phyloP scores from a whole-genome alignment of 495 filamentous ascomycete genomes.

The Collariella sp. region DNA sequence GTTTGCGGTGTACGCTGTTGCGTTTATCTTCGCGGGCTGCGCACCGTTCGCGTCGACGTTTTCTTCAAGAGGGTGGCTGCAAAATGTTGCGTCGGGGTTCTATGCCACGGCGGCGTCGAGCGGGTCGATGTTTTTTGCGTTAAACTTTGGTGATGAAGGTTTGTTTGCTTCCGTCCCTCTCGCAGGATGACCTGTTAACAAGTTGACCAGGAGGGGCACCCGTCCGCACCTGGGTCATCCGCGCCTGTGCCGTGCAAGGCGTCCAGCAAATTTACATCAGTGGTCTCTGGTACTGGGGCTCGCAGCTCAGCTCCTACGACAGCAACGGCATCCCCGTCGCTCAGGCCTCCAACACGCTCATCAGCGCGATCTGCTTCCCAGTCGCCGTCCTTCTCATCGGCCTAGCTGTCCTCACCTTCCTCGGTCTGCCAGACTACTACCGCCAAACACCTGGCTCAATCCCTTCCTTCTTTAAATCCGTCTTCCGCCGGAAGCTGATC shows the following conservation, averaged over 20 bases:
- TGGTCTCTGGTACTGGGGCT: constrained; percentile 56
- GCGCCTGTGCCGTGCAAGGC: constrained; percentile 54
- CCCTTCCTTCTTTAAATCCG: constrained; percentile 48
- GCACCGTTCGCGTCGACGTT: constrained; percentile 43
- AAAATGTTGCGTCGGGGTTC: constrained; percentile 50
- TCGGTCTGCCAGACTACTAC: constrained; percentile 58
- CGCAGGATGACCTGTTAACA: neutral
- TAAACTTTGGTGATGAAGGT: constrained; percentile 58
- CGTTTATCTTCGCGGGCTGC: constrained; percentile 54
- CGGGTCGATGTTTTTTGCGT: constrained; percentile 54
- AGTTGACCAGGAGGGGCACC: constrained; percentile 38
- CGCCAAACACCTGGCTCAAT: constrained; percentile 58
- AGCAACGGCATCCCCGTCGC: constrained; percentile 22
- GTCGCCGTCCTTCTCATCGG: constrained; percentile 44
- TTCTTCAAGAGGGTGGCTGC: constrained; percentile 12
- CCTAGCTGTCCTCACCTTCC: constrained; percentile 42
- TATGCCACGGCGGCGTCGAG: constrained; percentile 52
- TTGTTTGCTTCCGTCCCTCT: neutral
- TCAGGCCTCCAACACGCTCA: constrained; percentile 12
- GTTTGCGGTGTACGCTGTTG: constrained; percentile 53
- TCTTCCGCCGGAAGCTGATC: constrained; percentile 44
- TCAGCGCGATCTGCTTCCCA: constrained; percentile 41
- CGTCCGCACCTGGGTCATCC: constrained; percentile 54
- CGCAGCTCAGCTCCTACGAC: constrained; percentile 27
- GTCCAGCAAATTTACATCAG: constrained; percentile 55